These are phyloP conservation scores for Sclerotinia glacialis DNA, from an alignment of 2,329 filamentous ascomycete species.

Conservation along the genomic window DNA sequence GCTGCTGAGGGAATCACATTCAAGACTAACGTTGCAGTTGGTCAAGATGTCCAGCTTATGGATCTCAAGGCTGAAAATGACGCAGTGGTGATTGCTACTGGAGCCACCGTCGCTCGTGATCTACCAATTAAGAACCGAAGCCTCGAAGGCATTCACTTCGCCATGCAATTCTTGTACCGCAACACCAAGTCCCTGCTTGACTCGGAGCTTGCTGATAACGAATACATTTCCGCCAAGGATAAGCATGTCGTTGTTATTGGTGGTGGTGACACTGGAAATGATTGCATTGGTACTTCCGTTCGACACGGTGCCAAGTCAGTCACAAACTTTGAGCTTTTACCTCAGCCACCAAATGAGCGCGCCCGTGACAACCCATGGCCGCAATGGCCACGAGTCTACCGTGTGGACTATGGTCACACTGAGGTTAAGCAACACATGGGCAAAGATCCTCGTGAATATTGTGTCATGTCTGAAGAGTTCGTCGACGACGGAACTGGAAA, in stretches of 20 bases:
- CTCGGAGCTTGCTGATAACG: conserved; percentile 76
- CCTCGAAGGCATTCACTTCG: conserved; percentile 87
- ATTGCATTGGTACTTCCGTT: conserved; percentile 95
- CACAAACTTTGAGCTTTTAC: conserved; percentile 92
- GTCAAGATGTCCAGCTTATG: conserved; percentile 67
- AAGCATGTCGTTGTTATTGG: conserved; percentile 97
- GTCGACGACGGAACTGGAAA: conserved; percentile 82
- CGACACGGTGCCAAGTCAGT: conserved; percentile 95
- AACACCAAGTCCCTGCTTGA: conserved; percentile 98
- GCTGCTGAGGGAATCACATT: conserved; percentile 82
- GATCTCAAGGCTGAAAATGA: conserved; percentile 73
- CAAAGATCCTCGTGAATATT: conserved; percentile 94
- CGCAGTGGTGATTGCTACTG: conserved; percentile 86
- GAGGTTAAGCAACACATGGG: conserved; percentile 96
- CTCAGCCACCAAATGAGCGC: conserved; percentile 86
- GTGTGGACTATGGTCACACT: conserved; percentile 95
- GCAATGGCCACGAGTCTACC: conserved; percentile 96
- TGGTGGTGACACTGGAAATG: conserved; percentile 95
- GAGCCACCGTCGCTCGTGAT: conserved; percentile 89
- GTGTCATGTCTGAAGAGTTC: conserved; percentile 97
- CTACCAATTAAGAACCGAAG: conserved; percentile 86
- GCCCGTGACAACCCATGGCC: conserved; percentile 96
- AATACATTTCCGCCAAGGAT: conserved; percentile 91
- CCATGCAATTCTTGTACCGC: conserved; percentile 95
- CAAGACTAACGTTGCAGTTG: conserved; percentile 73